A percentile compares a stretch with the other conserved stretches of the same genome.
Conservation (phyloP, 495 filamentous ascomycete species). For the Apodospora peruviana region DNA sequence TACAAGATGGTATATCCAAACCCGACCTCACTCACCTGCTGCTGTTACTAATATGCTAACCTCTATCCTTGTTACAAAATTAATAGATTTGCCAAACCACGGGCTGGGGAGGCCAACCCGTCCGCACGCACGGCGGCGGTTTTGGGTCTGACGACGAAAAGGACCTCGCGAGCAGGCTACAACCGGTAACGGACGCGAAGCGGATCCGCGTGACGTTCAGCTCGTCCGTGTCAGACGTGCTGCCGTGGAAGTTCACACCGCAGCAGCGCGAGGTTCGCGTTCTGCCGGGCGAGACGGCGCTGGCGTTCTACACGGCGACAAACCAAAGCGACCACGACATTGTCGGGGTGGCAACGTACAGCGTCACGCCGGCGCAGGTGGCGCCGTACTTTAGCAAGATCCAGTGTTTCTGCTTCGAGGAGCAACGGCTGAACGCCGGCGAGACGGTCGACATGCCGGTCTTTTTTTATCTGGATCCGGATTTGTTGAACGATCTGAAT, state of each 20-base stretch:
- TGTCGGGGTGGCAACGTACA: constrained; percentile 96
- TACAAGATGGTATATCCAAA: constrained; percentile 79
- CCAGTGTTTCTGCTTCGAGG: constrained; percentile 99
- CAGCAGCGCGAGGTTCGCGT: constrained; percentile 97
- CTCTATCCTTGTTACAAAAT: too few species aligned
- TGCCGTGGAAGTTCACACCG: constrained; percentile 95
- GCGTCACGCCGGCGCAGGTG: constrained; percentile 90
- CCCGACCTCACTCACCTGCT: neutral
- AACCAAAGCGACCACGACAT: constrained; percentile 87
- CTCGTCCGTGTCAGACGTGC: constrained; percentile 85
- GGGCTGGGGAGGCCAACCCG: constrained; percentile 89
- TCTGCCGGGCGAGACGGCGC: constrained; percentile 89
- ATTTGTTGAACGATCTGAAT: constrained; percentile 82
- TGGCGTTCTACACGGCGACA: constrained; percentile 97
- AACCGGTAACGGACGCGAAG: constrained; percentile 71
- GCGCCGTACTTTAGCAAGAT: constrained; percentile 99
- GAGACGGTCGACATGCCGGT: constrained; percentile 99
- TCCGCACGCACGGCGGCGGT: constrained; percentile 62
- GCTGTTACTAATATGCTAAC: too few species aligned
- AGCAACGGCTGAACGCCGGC: constrained; percentile 82
- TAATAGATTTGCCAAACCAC: constrained; percentile 92
- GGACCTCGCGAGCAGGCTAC: constrained; percentile 67
- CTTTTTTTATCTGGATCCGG: constrained; percentile 98
- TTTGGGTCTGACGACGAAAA: constrained; percentile 36
- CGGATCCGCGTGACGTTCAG: constrained; percentile 96